Conservation (phyloP, 345 rosid genomes). For the Citrus glauca region DNA sequence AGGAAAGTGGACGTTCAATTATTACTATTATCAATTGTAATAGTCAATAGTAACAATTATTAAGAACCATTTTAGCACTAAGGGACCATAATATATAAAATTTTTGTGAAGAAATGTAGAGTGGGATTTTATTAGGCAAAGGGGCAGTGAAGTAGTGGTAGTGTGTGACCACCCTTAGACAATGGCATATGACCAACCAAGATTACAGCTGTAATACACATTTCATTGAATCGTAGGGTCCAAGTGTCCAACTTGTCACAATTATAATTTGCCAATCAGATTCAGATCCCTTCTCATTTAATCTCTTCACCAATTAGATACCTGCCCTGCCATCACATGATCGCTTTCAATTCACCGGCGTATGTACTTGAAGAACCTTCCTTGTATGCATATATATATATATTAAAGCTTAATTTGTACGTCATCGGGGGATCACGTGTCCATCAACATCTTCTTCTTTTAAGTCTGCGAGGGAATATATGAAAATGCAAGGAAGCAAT, state of each 20-base stretch:
- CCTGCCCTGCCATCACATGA: not conserved
- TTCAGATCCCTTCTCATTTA: not conserved
- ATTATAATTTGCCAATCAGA: not conserved
- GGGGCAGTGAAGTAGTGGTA: not conserved
- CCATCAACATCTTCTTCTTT: not conserved
- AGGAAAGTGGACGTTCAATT: not conserved
- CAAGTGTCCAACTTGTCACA: not conserved
- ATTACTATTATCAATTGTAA: too few species aligned
- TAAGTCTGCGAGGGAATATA: not conserved
- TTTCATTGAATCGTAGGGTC: not conserved
- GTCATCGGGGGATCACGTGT: conserved; percentile 20
- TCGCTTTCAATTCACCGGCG: not conserved
- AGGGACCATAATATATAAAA: not conserved
- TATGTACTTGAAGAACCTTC: conserved; percentile 5
- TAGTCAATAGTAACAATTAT: too few species aligned
- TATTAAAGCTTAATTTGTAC: not conserved
- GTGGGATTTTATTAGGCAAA: not conserved
- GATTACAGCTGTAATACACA: conserved; percentile 11
- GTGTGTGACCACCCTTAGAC: not conserved
- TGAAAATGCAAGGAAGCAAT: not conserved
- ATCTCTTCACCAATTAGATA: not conserved
- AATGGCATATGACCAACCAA: not conserved
- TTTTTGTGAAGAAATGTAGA: not conserved
- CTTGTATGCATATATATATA: not conserved
- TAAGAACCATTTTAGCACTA: not conserved